Conservation (phyloP, 2,329 filamentous ascomycete species). For the Penicillium sp. region DNA sequence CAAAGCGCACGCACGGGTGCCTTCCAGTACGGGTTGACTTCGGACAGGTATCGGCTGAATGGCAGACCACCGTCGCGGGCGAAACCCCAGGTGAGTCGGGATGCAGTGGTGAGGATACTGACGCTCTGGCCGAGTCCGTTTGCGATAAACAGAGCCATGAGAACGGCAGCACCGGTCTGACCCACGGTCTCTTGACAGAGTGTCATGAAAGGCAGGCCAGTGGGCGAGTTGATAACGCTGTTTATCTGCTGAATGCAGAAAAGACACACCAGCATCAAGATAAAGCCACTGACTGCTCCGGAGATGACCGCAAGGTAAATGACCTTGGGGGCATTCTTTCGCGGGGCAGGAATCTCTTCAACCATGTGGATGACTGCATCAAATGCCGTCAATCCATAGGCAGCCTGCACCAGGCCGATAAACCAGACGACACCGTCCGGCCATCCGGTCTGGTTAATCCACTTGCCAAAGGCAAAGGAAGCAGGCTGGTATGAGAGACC, state of each 20-base stretch:
- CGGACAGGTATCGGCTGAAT: slow-evolving; percentile 46
- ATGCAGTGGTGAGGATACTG: slow-evolving; percentile 52
- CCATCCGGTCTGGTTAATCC: slow-evolving; percentile 54
- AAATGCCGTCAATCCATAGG: slow-evolving; percentile 57
- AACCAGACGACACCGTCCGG: slow-evolving; percentile 57
- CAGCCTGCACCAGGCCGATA: slow-evolving; percentile 55
- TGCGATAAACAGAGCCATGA: slow-evolving; percentile 56
- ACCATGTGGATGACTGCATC: slow-evolving; percentile 59
- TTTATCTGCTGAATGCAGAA: slow-evolving; percentile 51
- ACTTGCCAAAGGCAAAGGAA: slow-evolving; percentile 53
- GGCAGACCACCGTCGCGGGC: slow-evolving; percentile 51
- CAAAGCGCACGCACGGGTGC: slow-evolving; percentile 53
- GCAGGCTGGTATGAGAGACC: slow-evolving; percentile 49
- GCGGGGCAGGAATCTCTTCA: slow-evolving; percentile 55
- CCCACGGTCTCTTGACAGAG: slow-evolving; percentile 42
- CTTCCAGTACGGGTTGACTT: slow-evolving; percentile 49
- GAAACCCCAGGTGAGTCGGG: slow-evolving; percentile 55
- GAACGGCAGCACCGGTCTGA: slow-evolving; percentile 41
- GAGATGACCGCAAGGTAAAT: slow-evolving; percentile 53
- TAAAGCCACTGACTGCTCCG: slow-evolving; percentile 48
- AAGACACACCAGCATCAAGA: slow-evolving; percentile 53
- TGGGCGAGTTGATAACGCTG: slow-evolving; percentile 34
- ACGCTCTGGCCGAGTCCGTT: slow-evolving; percentile 55
- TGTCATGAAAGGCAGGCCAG: slow-evolving; percentile 50
- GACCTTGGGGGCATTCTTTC: slow-evolving; percentile 51